phyloP scores from a whole-genome alignment of 768 basidiomycete genomes.

The Serpula lacrymans region DNA sequence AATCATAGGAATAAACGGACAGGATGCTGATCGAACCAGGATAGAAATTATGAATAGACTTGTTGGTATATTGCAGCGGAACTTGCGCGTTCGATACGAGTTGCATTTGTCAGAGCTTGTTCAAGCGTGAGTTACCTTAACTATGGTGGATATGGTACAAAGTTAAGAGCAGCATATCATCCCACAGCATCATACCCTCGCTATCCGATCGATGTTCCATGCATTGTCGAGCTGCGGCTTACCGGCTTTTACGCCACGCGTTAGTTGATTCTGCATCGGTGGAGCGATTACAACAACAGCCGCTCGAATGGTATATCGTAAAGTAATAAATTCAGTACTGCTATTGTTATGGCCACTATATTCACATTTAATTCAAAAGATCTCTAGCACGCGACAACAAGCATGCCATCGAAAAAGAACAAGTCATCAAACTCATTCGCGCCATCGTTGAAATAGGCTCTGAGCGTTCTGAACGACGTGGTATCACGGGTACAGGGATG shows the following conservation, averaged over 20 bases:
- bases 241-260: conserved; percentile 77
- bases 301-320: conserved; percentile 88
- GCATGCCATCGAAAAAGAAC: conserved; percentile 82
- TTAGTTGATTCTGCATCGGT: conserved; percentile 74
- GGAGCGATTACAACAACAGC: conserved; percentile 54
- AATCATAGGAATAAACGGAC: conserved; percentile 22
- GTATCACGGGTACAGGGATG: conserved; percentile 32
- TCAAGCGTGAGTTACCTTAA: conserved; percentile 56
- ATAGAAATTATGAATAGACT: conserved; percentile 65
- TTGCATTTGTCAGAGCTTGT: conserved; percentile 66
- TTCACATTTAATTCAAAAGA: conserved; percentile 36
- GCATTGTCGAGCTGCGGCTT: conserved; percentile 76
- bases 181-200: conserved; percentile 65
- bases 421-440: conserved; percentile 87
- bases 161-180: no score
- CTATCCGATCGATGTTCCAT: conserved; percentile 74
- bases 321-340: conserved; percentile 50
- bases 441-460: conserved; percentile 76
- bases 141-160: no score
- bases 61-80: conserved; percentile 62
- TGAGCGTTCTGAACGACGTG: conserved; percentile 36
- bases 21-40: conserved; percentile 50
- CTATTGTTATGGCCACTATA: neutral
- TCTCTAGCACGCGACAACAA: conserved; percentile 85
- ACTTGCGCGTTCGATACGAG: conserved; percentile 74